Base-by-base conservation (phyloP, 2,329 filamentous ascomycete species). In the Trichoderma brevicompactum region DNA sequence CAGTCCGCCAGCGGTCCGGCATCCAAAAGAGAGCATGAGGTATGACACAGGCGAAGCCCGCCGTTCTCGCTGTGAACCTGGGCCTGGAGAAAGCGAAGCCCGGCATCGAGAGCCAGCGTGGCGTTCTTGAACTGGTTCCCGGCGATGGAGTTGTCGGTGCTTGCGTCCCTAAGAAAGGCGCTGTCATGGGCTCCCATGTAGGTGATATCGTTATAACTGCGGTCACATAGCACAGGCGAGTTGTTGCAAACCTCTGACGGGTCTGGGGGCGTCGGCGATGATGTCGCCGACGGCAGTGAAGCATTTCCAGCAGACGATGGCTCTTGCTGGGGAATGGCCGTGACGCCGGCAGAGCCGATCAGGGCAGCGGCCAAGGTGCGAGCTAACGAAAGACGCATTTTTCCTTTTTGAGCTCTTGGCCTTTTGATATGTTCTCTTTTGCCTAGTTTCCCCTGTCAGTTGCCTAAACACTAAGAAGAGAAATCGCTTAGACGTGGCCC, bases 61-160 rank as follows among this genome's bases (percentile, higher is more conserved):
- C 81, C 81, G 69, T 85, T 80, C 56, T 80, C 75, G 70, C 85
- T 79, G 79, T 94, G 91, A 1, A 92, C 87, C 76, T 94, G 91
- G 0, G 83, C 87, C 66, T 90, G 86, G 13, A 94, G 82, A 46
- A 94, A 78, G 15, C 91, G 85, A 38, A 94, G 82, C 17, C 91
- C 91, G 5, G 89, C 86, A 64, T 87, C 83, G 61, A 94, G 84
- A 65, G 92, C 90, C 6, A 84, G 79, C 2, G 89, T 91, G 7
- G 89, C 88, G 76, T 92, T 90, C 77, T 85, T 88, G 78, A 82
- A 92, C 77, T 94, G 91, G 75, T 92, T 91, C 6, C 89, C 90
- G 2, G 87, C 84, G 2, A 87, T 76, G 32, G 86, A 87, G 75
- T 89, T 85, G 67, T 78, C 80, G 0, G 87, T 89, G 64, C 82